Evolutionary conservation across 768 basidiomycete species (phyloP), one percentile per base, ranked within the genome.

Genomic region (Tulasnella sp.): DNA sequence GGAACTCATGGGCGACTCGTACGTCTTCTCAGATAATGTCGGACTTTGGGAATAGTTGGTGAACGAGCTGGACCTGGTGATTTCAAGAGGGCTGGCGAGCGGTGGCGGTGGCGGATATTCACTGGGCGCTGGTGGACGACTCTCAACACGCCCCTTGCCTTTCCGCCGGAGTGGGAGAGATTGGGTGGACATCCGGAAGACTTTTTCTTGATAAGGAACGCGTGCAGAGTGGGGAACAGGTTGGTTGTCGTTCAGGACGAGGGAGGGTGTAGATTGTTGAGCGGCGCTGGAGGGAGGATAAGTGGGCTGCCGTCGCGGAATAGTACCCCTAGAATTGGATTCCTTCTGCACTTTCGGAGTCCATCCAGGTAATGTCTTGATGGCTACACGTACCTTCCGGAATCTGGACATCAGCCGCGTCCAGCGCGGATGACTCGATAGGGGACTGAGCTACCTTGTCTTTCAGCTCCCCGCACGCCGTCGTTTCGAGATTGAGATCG

Each of bases 151-250:
- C n/a, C n/a, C n/a, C n/a, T n/a, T n/a, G n/a, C n/a, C n/a, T n/a
- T n/a, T n/a, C n/a, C n/a, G n/a, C n/a, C n/a, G n/a, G n/a, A n/a
- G n/a, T n/a, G n/a, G n/a, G n/a, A n/a, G n/a, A n/a, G n/a, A n/a
- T n/a, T n/a, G n/a, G n/a, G n/a, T n/a, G n/a, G n/a, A n/a, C n/a
- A n/a, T n/a, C n/a, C n/a, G n/a, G n/a, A n/a, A n/a, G n/a, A n/a
- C n/a, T n/a, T n/a, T n/a, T n/a, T n/a, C n/a, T n/a, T n/a, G n/a
- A n/a, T n/a, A n/a, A n/a, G n/a, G n/a, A n/a, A n/a, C n/a, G n/a
- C n/a, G n/a, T n/a, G n/a, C n/a, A 98, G 77, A 69, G 98, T 99
- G 67, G 98, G 96, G 69, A 99, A 97, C 27, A 99, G 75, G 71
- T 99, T 98, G 32, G n/a, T n/a, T n/a, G 86, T 86, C 1, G 93